phyloP scores from a whole-genome alignment of 768 basidiomycete genomes.

The Ramaria sp. region DNA sequence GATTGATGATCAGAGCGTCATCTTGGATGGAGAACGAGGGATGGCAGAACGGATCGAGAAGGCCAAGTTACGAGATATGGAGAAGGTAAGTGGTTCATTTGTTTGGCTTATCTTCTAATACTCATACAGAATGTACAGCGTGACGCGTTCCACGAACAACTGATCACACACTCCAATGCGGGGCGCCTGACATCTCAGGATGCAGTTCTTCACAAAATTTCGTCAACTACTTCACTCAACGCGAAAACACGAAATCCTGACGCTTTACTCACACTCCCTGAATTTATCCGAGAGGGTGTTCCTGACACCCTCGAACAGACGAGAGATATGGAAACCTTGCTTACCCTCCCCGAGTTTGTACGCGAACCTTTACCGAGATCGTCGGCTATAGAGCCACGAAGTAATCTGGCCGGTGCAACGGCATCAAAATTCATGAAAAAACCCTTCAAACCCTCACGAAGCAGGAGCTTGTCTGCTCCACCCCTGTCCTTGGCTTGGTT shows the following conservation, averaged over 20 bases:
- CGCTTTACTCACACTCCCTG: constrained; percentile 46
- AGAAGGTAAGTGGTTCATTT: constrained; percentile 38
- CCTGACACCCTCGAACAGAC: constrained; percentile 25
- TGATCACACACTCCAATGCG: constrained; percentile 58
- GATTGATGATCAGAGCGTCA: constrained; percentile 57
- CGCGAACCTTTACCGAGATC: constrained; percentile 31
- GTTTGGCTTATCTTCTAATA: constrained; percentile 7
- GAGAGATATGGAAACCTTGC: constrained; percentile 20
- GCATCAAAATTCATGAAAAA: constrained; percentile 14
- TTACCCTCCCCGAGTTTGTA: constrained; percentile 35
- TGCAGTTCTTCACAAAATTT: constrained; percentile 37
- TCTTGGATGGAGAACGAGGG: constrained; percentile 40
- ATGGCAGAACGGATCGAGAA: constrained; percentile 45
- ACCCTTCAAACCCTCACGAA: constrained; percentile 17
- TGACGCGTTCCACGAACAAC: constrained; percentile 63
- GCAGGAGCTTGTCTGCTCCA: constrained; percentile 49
- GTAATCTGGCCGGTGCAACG: neutral
- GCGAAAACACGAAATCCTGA: constrained; percentile 31
- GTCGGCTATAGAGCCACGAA: neutral
- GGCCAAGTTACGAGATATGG: constrained; percentile 44
- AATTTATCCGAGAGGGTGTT: constrained; percentile 50
- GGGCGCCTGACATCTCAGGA: constrained; percentile 77
- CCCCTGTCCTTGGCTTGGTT: constrained; percentile 44
- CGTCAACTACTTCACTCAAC: constrained; percentile 11
- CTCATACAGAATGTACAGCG: constrained; percentile 31